A percentile compares a stretch with the other conserved stretches of the same genome.
These are phyloP conservation scores for Fusarium sp. DNA, from an alignment of 2,329 filamentous ascomycete species.

Conservation along the genomic window DNA sequence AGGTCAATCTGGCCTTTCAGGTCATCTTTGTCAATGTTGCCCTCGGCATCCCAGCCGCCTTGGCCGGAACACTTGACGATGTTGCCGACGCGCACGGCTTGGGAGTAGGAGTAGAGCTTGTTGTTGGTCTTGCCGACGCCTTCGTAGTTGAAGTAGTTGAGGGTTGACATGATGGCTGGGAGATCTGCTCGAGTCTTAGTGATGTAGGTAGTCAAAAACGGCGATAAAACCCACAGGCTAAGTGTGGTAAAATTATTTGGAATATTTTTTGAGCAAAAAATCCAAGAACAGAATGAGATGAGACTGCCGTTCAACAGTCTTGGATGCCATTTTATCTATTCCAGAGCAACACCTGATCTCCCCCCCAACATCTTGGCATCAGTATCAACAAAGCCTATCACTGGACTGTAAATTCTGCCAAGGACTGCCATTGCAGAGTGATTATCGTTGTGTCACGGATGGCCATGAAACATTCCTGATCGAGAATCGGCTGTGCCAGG, in stretches of 20 bases:
- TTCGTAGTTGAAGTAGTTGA: conserved; percentile 50
- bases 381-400: neutral
- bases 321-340: conserved; percentile 21
- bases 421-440: neutral
- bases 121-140: conserved; percentile 45
- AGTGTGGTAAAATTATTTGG: neutral
- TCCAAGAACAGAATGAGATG: neutral
- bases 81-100: conserved; percentile 37
- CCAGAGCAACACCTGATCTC: neutral
- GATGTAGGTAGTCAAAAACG: neutral
- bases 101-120: conserved; percentile 38
- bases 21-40: conserved; percentile 46
- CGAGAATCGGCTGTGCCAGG: conserved; percentile 14
- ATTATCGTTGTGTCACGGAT: neutral
- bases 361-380: conserved; percentile 11
- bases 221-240: neutral
- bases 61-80: conserved; percentile 40
- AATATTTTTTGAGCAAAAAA: neutral
- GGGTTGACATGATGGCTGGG: conserved; percentile 43
- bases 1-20: conserved; percentile 61
- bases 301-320: neutral
- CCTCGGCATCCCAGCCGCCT: conserved; percentile 38
- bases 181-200: neutral
- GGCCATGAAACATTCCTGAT: conserved; percentile 26
- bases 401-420: neutral